Evolutionary conservation across 176 grass and related monocot species (phyloP), one percentile per base, ranked within the genome.

Genomic region (Chrysopogon serrulatus): DNA sequence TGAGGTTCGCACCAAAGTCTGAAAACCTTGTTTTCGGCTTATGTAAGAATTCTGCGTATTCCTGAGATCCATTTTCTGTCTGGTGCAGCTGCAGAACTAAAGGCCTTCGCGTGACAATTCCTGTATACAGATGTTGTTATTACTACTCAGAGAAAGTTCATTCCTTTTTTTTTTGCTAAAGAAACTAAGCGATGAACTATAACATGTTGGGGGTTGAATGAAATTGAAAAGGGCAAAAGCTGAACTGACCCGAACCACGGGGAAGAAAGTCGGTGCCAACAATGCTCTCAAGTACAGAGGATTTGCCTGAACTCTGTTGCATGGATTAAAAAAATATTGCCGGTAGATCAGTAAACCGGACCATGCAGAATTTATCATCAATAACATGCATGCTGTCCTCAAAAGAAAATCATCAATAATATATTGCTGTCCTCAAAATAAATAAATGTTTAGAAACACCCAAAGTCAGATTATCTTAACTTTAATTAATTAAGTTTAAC

Each of bases 261-360:
- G 93, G 93, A 32, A 95, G 93, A 68, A 95, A 95, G 54, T 95
- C 93, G 31, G 73, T 79, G 47, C 85, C 93, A 71, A 95, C 93
- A 39, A 95, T 30, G 68, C 93, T 95, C 78, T 95, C 93, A 73
- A 95, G 74, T 37, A 95, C 87, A 16, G 93, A 95, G 6, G 93
- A 95, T 51, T 95, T 95, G 19, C 93, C 93, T 5, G 90, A 95
- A 60, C 93, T 95, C 90, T 95, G 87, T 69, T 62, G 49, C 49
- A n/a, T 61, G 32, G 31, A 75, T 67, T 33, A 54, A 30, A 43
- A 86, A 62, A 53, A 26, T 35, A 21, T 4, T 64, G 73, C 18
- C 31, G 15, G 15, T 69, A 21, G 45, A 53, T 41, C 27, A 78
- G 62, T 72, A 62, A 48, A 53, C 44, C 10, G 24, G 10, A 28